These are phyloP conservation scores for Neoboletus brunneissimus DNA, from an alignment of 768 basidiomycete species.

Conservation along the genomic window DNA sequence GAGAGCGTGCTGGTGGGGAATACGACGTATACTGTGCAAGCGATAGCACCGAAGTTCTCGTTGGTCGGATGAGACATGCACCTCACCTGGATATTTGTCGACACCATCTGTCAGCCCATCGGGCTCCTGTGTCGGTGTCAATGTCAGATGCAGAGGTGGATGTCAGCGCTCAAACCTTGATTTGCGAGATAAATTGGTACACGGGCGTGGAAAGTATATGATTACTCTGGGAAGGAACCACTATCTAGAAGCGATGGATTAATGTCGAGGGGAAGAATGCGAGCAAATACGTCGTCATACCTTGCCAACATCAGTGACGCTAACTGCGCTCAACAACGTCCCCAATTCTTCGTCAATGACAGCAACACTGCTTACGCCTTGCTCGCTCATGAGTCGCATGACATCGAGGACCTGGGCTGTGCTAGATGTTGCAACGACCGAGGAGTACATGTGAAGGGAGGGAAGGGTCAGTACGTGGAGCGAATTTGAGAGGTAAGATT, in stretches of 20 bases:
- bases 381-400: slow-evolving; percentile 83
- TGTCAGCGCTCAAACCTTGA: slow-evolving; percentile 52
- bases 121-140: slow-evolving; percentile 44
- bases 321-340: slow-evolving; percentile 67
- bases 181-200: slow-evolving; percentile 63
- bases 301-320: slow-evolving; percentile 80
- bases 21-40: slow-evolving; percentile 66
- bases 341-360: slow-evolving; percentile 67
- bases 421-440: slow-evolving; percentile 62
- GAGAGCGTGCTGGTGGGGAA: slow-evolving; percentile 58
- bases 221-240: slow-evolving; percentile 79
- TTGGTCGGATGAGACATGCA: neutral
- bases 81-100: slow-evolving; percentile 72
- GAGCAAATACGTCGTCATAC: slow-evolving; percentile 33
- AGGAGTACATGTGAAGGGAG: slow-evolving; percentile 58
- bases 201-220: slow-evolving; percentile 69
- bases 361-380: slow-evolving; percentile 81
- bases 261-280: neutral
- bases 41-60: neutral
- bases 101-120: slow-evolving; percentile 77
- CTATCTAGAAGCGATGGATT: slow-evolving; percentile 44
- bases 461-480: slow-evolving; percentile 58
- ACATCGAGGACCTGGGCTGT: slow-evolving; percentile 68
- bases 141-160: neutral
- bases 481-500: slow-evolving; percentile 46